A percentile compares a stretch with the other conserved stretches of the same genome.
These are phyloP conservation scores for Grosmannia serpens DNA, from an alignment of 2,329 filamentous ascomycete species.

Conservation along the genomic window DNA sequence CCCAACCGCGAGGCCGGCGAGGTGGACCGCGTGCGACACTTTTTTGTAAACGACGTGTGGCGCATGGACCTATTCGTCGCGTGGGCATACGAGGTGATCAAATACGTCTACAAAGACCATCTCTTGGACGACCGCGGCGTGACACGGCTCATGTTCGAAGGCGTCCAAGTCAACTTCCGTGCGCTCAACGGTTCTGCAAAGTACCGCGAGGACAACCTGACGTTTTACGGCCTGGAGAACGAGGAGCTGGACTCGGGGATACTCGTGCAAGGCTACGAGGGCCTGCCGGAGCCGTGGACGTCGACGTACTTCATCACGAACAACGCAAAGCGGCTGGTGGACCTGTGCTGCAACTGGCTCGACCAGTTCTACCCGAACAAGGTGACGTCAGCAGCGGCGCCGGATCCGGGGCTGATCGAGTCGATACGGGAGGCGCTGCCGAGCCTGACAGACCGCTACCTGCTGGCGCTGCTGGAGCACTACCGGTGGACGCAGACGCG, in stretches of 20 bases:
- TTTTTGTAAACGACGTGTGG: slow-evolving; percentile 69
- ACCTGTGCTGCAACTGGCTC: slow-evolving; percentile 45
- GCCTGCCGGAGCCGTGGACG: slow-evolving; percentile 77
- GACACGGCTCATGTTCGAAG: slow-evolving; percentile 54
- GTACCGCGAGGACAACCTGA: slow-evolving; percentile 61
- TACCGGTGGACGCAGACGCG: slow-evolving; percentile 37
- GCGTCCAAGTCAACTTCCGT: slow-evolving; percentile 52
- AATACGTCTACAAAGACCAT: slow-evolving; percentile 55
- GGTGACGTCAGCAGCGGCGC: slow-evolving; percentile 8
- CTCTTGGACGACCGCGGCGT: slow-evolving; percentile 42
- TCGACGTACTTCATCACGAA: slow-evolving; percentile 53
- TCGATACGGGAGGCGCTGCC: slow-evolving; percentile 38
- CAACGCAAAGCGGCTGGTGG: slow-evolving; percentile 47
- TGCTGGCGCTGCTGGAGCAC: slow-evolving; percentile 41
- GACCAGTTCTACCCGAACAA: slow-evolving; percentile 29
- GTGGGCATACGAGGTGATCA: slow-evolving; percentile 68
- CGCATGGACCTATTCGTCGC: slow-evolving; percentile 64
- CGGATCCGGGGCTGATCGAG: slow-evolving; percentile 27
- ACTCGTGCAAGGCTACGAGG: slow-evolving; percentile 50
- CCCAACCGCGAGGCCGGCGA: slow-evolving; percentile 55
- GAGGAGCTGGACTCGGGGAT: slow-evolving; percentile 57
- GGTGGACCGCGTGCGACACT: slow-evolving; percentile 70
- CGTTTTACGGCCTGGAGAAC: slow-evolving; percentile 59
- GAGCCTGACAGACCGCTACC: slow-evolving; percentile 40
- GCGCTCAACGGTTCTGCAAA: slow-evolving; percentile 55